Evolutionary conservation across 106 monocot genomes (phyloP).

Genomic region (Apostasia ramifera): DNA sequence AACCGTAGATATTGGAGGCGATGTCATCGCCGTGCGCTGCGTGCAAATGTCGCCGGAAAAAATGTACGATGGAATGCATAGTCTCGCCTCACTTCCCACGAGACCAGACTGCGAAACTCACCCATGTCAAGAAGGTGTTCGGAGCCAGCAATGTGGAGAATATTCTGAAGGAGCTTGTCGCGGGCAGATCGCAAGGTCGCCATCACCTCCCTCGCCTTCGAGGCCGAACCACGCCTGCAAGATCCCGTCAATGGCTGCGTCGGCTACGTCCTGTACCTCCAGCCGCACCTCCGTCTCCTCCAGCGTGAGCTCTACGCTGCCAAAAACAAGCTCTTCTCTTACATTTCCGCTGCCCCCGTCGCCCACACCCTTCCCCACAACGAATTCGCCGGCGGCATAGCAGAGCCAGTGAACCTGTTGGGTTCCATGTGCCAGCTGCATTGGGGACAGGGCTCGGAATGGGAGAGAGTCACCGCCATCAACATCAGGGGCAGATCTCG

Average conservation of each 20-base stretch:
- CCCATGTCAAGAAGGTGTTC: constrained; percentile 70
- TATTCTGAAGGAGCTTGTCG: constrained; percentile 56
- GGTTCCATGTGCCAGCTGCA: not conserved
- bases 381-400: not conserved
- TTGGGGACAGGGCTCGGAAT: too few species aligned
- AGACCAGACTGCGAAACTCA: constrained; percentile 60
- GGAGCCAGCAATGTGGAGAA: constrained; percentile 85
- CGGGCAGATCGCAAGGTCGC: constrained; percentile 44
- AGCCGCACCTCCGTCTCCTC: constrained; percentile 22
- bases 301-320: constrained; percentile 33
- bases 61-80: constrained; percentile 71
- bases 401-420: not conserved
- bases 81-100: constrained; percentile 90
- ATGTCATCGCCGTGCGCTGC: constrained; percentile 71
- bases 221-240: constrained; percentile 43
- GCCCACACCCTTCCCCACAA: constrained; percentile 2
- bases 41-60: constrained; percentile 77
- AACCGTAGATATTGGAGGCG: not conserved
- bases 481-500: not conserved
- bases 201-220: constrained; percentile 55
- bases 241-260: constrained; percentile 65
- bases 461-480: not conserved
- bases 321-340: constrained; percentile 32
- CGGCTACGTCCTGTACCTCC: constrained; percentile 38
- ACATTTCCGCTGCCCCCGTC: constrained; percentile 3